Evolutionary conservation across 495 filamentous ascomycete species (phyloP).

Genomic region (Cercophora sp.): DNA sequence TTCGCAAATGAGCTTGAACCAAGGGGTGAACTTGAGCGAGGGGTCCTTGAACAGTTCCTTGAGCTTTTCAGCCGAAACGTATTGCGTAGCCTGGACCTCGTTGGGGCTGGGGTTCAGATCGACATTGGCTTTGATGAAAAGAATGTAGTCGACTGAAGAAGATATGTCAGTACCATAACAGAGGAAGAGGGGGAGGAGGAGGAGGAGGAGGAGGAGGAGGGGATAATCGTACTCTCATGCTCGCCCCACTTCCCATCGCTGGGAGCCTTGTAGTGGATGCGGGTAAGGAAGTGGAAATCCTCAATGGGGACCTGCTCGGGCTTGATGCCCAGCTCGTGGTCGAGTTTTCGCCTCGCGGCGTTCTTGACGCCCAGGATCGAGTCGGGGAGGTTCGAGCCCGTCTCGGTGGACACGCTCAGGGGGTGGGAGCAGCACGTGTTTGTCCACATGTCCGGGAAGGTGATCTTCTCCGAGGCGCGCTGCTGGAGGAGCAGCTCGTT

Average conservation of each 20-base stretch:
- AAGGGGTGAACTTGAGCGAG: slow-evolving; percentile 83
- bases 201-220: background rate
- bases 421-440: slow-evolving; percentile 99
- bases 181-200: too few relatives aligned
- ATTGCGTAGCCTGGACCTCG: slow-evolving; percentile 79
- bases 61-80: slow-evolving; percentile 77
- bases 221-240: slow-evolving; percentile 70
- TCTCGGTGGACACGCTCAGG: slow-evolving; percentile 85
- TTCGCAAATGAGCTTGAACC: slow-evolving; percentile 99
- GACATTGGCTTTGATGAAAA: slow-evolving; percentile 94
- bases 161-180: too few relatives aligned
- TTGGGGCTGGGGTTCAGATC: slow-evolving; percentile 77
- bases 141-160: slow-evolving; percentile 90
- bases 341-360: slow-evolving; percentile 86
- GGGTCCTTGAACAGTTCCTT: slow-evolving; percentile 81
- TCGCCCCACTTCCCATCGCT: slow-evolving; percentile 98
- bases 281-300: slow-evolving; percentile 87
- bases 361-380: slow-evolving; percentile 81
- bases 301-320: slow-evolving; percentile 85
- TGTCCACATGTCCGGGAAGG: slow-evolving; percentile 99
- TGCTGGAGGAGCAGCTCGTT: slow-evolving; percentile 89
- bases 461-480: slow-evolving; percentile 95
- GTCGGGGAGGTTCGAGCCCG: slow-evolving; percentile 74
- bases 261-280: slow-evolving; percentile 97
- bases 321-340: slow-evolving; percentile 93